Percentiles rank a stretch among this genome's conserved stretches.
These are phyloP conservation scores for Candida stauntonica DNA, from an alignment of 805 yeast genomes.

Conservation along the genomic window DNA sequence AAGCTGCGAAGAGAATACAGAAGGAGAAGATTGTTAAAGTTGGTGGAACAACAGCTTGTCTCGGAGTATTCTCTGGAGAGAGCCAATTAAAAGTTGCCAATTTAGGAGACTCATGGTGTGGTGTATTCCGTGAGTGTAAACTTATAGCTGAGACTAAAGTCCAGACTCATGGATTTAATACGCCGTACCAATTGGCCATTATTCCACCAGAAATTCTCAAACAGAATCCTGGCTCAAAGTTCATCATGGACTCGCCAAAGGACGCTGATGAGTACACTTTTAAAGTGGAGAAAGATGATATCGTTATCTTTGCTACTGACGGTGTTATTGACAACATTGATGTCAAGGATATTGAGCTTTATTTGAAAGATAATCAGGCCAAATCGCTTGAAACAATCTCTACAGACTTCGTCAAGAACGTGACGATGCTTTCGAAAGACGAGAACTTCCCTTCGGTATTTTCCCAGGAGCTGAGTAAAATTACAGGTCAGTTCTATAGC, in stretches of 20 bases:
- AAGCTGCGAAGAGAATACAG: slow-evolving; percentile 53
- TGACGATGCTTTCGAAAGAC: slow-evolving; percentile 68
- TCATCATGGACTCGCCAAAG: slow-evolving; percentile 65
- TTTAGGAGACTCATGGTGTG: slow-evolving; percentile 94
- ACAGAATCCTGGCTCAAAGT: slow-evolving; percentile 46
- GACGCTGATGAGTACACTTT: slow-evolving; percentile 65
- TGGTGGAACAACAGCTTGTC: slow-evolving; percentile 92
- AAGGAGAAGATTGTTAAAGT: slow-evolving; percentile 62
- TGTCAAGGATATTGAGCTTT: slow-evolving; percentile 65
- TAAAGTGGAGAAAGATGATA: slow-evolving; percentile 65
- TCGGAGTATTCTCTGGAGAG: slow-evolving; percentile 61
- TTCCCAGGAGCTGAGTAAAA: slow-evolving; percentile 66
- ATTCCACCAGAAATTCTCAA: slow-evolving; percentile 61
- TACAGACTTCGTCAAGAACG: slow-evolving; percentile 48
- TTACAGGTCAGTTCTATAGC: slow-evolving; percentile 63
- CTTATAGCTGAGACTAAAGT: slow-evolving; percentile 63
- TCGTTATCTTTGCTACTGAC: slow-evolving; percentile 85
- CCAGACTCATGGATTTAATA: slow-evolving; percentile 85
- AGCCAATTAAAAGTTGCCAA: slow-evolving; percentile 71
- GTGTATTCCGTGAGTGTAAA: slow-evolving; percentile 65
- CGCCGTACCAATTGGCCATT: slow-evolving; percentile 87
- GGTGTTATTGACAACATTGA: slow-evolving; percentile 87
- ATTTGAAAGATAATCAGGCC: too few relatives aligned
- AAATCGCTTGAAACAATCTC: slow-evolving; percentile 37
- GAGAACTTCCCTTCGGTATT: slow-evolving; percentile 77